Evolutionary conservation across 2,329 filamentous ascomycete species (phyloP), one percentile per base, ranked within the genome.

Genomic region (Penicillium psychrosexuale): DNA sequence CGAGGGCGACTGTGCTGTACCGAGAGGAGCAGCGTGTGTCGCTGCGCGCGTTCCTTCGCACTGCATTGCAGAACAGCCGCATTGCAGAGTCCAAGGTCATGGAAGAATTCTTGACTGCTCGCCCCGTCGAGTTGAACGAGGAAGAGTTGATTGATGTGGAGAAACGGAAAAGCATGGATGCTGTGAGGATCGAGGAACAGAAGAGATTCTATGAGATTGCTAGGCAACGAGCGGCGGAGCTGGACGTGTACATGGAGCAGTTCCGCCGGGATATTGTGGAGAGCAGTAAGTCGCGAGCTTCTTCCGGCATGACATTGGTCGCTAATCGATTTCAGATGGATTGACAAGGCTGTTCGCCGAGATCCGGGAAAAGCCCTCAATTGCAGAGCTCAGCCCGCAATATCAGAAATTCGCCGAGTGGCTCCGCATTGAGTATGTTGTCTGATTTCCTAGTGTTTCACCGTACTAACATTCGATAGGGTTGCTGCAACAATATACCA

Each of bases 341-440:
- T 82, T 99, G 38, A 95, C 93, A 0, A 93, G 89, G 71, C 82
- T 99, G 0, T 97, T 99, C 74, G 83, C 88, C 55, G 94, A 97
- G 71, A 96, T 99, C 72, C 89, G 89, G 66, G 87, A 91, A 53
- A 97, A 97, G 77, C 82, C 90, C 56, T 91, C 84, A 4, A 93
- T 99, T 50, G 83, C 85, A 60, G 91, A 97, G 63, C 82, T 99
- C 50, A 96, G 90, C 68, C 87, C 95, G 11, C 92, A 97, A 71
- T 97, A 97, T 72, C 90, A 94, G 68, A 99, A 97, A 72, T 97
- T 99, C 70, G 93, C 93, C 17, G 94, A 99, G 73, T 99, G 94
- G 94, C 79, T 97, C 47, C 87, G 94, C 37, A 99, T 99, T 67
- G 94, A 99, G 77, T 80, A 69, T 49, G 75, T 68, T 6, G 11